Evolutionary conservation across 2,329 filamentous ascomycete genomes (phyloP).

Genomic region (Diaporthe sp.): DNA sequence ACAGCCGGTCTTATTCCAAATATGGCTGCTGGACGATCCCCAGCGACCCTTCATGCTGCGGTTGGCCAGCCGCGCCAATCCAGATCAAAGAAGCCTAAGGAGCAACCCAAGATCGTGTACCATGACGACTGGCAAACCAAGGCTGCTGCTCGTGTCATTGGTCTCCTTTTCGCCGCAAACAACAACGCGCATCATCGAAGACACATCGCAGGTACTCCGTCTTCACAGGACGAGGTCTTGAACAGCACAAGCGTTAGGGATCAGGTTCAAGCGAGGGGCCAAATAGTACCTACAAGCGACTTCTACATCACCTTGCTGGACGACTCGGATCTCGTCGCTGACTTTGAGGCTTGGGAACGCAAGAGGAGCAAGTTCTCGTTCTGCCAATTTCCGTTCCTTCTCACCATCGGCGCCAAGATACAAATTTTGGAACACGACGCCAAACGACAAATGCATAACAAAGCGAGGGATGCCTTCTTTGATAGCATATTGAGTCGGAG

Average conservation of each 20-base stretch:
- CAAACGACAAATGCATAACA: conserved; percentile 88
- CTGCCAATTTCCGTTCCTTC: conserved; percentile 91
- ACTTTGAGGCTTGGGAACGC: conserved; percentile 91
- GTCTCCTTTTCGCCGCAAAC: conserved; percentile 86
- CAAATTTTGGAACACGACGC: conserved; percentile 91
- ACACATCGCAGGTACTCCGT: conserved; percentile 43
- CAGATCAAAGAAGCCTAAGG: conserved; percentile 66
- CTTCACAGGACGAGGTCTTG: conserved; percentile 47
- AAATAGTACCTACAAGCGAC: conserved; percentile 82
- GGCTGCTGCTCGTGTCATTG: conserved; percentile 84
- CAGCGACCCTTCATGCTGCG: conserved; percentile 83
- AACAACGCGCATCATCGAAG: conserved; percentile 62
- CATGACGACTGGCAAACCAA: conserved; percentile 91
- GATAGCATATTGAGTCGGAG: conserved; percentile 85
- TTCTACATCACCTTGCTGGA: conserved; percentile 93
- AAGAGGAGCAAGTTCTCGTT: conserved; percentile 84
- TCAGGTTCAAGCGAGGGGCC: conserved; percentile 67
- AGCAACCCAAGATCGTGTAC: conserved; percentile 73
- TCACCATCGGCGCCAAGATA: conserved; percentile 94
- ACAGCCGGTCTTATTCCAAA: conserved; percentile 80
- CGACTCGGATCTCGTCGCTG: conserved; percentile 85
- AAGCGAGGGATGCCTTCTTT: conserved; percentile 91
- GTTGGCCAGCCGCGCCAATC: conserved; percentile 66
- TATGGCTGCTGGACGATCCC: conserved; percentile 75
- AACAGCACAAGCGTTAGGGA: conserved; percentile 55